Base-by-base conservation (phyloP, 2,329 filamentous ascomycete species). In the Sarocladium strictum region DNA sequence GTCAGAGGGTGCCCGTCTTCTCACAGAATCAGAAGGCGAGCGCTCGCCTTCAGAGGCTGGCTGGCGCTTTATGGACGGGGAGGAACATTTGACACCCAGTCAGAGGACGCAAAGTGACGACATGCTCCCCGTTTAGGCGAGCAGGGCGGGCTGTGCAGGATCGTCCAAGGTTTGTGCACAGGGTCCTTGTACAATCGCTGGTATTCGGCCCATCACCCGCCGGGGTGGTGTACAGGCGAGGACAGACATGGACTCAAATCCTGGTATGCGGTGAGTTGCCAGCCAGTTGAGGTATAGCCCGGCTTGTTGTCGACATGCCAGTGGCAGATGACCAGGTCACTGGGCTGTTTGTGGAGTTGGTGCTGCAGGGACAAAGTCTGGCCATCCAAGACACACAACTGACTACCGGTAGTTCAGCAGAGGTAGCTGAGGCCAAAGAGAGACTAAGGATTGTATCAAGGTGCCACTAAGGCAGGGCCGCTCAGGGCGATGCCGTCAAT, bases 41-140 rank as follows among this genome's bases (percentile, higher is more conserved):
- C 21, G 32, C 35, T 40, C 33, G 50, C 29, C 50, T 38, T 27
- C 27, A 38, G 41, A 51, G 37, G 38, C 29, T 5, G 24, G n/a
- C 19, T n/a, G 17, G 17, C 26, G 35, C 53, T 56, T 54, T 56
- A 56, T 56, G 49, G 38, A n/a, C 24, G 27, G 43, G 43, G 12
- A 47, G 15, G 10, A 47, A 15, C 43, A 47, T 47, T 35, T 15
- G n/a, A 21, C 47, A 15, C 17, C 47, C 47, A 51, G 6, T 51
- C 27, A 51, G 27, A 51, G 11, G 40, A 49, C 53, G 55, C 51
- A 41, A n/a, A 26, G 40, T 56, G 55, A 56, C 55, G 55, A 40
- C 55, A 56, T 56, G 12, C 21, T 53, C 3, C 50, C 50, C 35
- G 14, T 33, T 14, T 33, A 29, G 27, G 47, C 17, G 27, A 35